Evolutionary conservation across 2,329 filamentous ascomycete species (phyloP), one percentile per base, ranked within the genome.

Genomic region (Diaporthe nobilis): DNA sequence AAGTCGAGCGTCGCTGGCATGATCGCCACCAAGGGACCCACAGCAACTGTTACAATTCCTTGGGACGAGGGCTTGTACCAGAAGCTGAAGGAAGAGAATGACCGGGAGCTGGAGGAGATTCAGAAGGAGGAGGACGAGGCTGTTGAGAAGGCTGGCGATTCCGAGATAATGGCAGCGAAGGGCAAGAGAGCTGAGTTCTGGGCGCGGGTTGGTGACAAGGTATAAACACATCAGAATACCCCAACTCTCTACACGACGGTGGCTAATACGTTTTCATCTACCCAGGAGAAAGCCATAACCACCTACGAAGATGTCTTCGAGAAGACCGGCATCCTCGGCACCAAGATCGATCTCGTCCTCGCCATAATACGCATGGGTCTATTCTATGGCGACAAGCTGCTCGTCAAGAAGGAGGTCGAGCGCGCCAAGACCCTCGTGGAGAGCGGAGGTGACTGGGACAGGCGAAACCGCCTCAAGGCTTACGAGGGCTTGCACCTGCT

Each of bases 151-250:
- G 96, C 96, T 76, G 97, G 97, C 73, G 97, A 99, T 82, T 98
- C 95, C 17, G 97, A 99, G 87, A 92, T 99, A 79, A 93, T 96
- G 86, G 94, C 95, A 74, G 97, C 96, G 79, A 92, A 94, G 85
- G 96, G 96, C 80, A 98, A 98, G 90, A 91, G 96, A 81, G 97
- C 97, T 76, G 97, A 99, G 85, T 97, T 98, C 85, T 98, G 95
- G 90, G 96, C 97, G 77, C 92, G 95, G 79, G 95, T 98, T 78
- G 96, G 96, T 80, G 97, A 99, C 87, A 98, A 98, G 93, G 95
- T 96, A 85, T 77, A 84, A 79, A 12, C 9, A 17, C n/a, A 15
- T 28, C 49, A 55, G 6, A 4, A 10, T 17, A 55, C 1, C 28
- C 44, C 17, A 2, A n/a, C 4, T 9, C 8, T 34, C 13, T 34